A percentile compares a stretch with the other conserved stretches of the same genome.
phyloP scores from a whole-genome alignment of 805 yeast genomes.

The Wickerhamiella australiensis region DNA sequence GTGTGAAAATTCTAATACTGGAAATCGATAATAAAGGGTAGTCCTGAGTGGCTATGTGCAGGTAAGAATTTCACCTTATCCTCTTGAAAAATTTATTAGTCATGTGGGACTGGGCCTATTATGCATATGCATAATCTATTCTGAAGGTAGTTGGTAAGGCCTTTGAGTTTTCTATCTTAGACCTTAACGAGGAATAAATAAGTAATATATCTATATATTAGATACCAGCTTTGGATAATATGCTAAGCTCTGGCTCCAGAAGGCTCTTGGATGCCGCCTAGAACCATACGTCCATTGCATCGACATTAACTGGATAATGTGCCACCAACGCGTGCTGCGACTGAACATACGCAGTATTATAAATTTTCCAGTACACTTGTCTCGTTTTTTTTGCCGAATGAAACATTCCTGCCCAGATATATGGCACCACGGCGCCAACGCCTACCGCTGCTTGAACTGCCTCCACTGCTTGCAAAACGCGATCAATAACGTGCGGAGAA shows the following conservation, averaged over 20 bases:
- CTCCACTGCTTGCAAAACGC: conserved; percentile 72
- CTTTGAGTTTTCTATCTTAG: too few species aligned
- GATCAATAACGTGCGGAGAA: conserved; percentile 83
- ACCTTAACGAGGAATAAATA: too few species aligned
- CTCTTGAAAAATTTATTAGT: too few species aligned
- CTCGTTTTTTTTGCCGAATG: conserved; percentile 90
- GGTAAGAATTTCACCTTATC: too few species aligned
- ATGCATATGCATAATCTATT: too few species aligned
- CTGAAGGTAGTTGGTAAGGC: too few species aligned
- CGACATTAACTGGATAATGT: conserved; percentile 46
- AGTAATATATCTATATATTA: too few species aligned
- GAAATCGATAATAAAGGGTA: neutral
- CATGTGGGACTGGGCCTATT: too few species aligned
- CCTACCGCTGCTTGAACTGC: conserved; percentile 65
- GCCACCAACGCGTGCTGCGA: conserved; percentile 70
- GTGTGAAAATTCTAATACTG: neutral
- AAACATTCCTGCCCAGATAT: conserved; percentile 77
- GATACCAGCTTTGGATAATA: too few species aligned
- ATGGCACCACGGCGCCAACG: conserved; percentile 57
- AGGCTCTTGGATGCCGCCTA: too few species aligned
- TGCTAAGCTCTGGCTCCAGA: too few species aligned
- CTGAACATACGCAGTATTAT: conserved; percentile 64
- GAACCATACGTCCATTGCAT: conserved; percentile 39
- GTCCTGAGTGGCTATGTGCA: neutral
- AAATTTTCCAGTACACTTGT: conserved; percentile 71